Base-by-base conservation (phyloP, 2,329 filamentous ascomycete genomes). In the Diaporthe longicolla region DNA sequence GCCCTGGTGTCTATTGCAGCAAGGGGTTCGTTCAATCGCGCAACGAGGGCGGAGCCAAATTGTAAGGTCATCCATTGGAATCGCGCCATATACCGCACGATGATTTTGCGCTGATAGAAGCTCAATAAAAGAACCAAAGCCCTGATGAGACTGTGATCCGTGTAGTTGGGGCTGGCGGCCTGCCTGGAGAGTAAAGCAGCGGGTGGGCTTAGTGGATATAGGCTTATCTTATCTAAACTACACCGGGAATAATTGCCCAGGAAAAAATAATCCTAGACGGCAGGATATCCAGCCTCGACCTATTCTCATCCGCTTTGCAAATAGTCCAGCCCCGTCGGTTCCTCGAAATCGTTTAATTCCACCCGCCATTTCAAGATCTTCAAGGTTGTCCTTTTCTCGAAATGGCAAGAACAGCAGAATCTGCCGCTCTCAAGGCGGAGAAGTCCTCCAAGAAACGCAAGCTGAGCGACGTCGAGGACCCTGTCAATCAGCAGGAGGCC, bases 381-480 rank as follows among this genome's bases (percentile, higher is more conserved):
- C n/a, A 15, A 48, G 4, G 26, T 7, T 35, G 17, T 45, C 7
- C 15, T 21, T 35, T 3, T 10, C 40, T 3, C n/a, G 15, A 52
- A 19, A 75, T 75, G 74, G 72, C 68, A 7, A 75, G 57, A 29
- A 70, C 74, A 71, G 57, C 45, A 45, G 59, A 71, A 10, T 50
- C 70, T 32, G 35, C 70, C 32, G 59, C 61, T 32, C 24, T 70
- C 58, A 73, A 68, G 61, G 71, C 71, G 7, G 74, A 73, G 21
- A 74, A 71, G 48, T 66, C 72, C 8, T 66, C 73, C 19, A 76
- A 71, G 72, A 73, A 76, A 73, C 75, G 75, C 65, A 75, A 75
- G 73, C 70, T 73, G 32, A 70, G 65, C 66, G 75, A 76, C 8
- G 65, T 59, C 21, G 63, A 71, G 48, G 63, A 48, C 58, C 40